Percentiles rank a stretch among this genome's conserved stretches.
phyloP scores from a whole-genome alignment of 352 stramenopile genomes.

The Stramenopiles sp. region DNA sequence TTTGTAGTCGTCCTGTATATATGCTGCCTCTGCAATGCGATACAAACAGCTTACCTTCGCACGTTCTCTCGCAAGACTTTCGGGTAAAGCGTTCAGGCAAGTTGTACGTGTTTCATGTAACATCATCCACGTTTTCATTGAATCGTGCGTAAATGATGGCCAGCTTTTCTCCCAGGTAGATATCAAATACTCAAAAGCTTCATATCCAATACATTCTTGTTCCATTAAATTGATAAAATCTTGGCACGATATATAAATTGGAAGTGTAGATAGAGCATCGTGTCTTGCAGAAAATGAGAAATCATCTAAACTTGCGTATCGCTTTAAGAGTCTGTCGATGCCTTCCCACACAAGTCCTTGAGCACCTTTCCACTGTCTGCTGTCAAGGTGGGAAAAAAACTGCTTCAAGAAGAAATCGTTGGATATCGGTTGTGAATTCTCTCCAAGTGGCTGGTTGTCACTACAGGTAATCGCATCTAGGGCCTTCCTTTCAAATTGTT shows the following conservation, averaged over 20 bases:
- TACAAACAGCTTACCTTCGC: not conserved
- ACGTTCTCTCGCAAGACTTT: not conserved
- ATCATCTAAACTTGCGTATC: not conserved
- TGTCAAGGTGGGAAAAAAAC: not conserved
- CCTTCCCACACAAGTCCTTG: not conserved
- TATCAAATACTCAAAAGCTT: not conserved
- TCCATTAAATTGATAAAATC: not conserved
- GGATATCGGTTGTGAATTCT: not conserved
- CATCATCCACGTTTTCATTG: not conserved
- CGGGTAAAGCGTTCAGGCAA: not conserved
- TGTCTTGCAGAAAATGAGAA: not conserved
- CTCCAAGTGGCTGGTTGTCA: no score
- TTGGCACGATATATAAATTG: slow-evolving; percentile 8
- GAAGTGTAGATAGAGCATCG: not conserved
- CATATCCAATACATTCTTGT: not conserved
- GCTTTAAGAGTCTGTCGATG: not conserved
- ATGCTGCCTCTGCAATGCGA: not conserved
- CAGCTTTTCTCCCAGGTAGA: slow-evolving; percentile 1
- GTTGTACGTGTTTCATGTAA: not conserved
- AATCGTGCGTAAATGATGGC: not conserved
- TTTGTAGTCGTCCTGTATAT: not conserved
- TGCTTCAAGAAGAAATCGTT: not conserved
- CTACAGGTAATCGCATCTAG: no score
- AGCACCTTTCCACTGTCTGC: not conserved
- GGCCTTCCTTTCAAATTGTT: not conserved